Evolutionary conservation across 2,329 filamentous ascomycete genomes (phyloP).

Genomic region (Clonostachys sp.): DNA sequence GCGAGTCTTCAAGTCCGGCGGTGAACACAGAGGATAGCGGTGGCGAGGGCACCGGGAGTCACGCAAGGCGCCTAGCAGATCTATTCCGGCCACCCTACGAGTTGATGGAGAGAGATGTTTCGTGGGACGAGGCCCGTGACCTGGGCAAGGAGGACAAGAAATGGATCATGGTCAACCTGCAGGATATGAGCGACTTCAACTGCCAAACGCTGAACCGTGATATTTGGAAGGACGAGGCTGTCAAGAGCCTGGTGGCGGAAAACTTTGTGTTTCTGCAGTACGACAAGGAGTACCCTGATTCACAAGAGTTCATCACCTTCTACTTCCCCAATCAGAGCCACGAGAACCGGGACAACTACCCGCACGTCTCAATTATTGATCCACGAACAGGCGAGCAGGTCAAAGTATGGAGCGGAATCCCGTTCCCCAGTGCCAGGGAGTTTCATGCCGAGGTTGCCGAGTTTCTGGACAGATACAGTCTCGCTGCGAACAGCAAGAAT

Average conservation of each 20-base stretch:
- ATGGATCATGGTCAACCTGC: slow-evolving; percentile 94
- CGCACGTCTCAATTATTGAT: slow-evolving; percentile 93
- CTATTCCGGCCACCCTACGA: slow-evolving; percentile 92
- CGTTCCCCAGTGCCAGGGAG: slow-evolving; percentile 70
- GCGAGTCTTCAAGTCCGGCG: slow-evolving; percentile 11
- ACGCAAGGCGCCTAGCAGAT: slow-evolving; percentile 78
- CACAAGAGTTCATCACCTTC: slow-evolving; percentile 79
- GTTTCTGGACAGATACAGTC: slow-evolving; percentile 94
- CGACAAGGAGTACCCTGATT: slow-evolving; percentile 75
- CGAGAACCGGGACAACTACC: slow-evolving; percentile 85
- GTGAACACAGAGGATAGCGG: neutral
- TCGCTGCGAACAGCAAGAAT: slow-evolving; percentile 85
- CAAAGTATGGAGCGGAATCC: slow-evolving; percentile 87
- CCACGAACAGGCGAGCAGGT: slow-evolving; percentile 95
- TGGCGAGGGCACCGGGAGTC: slow-evolving; percentile 47
- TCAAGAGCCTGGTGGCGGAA: slow-evolving; percentile 77
- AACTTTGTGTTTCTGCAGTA: slow-evolving; percentile 97
- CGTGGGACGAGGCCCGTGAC: slow-evolving; percentile 82
- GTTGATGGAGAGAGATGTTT: slow-evolving; percentile 65
- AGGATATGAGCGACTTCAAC: slow-evolving; percentile 89
- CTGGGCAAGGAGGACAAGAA: slow-evolving; percentile 85
- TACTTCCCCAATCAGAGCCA: slow-evolving; percentile 71
- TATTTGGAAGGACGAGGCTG: slow-evolving; percentile 83
- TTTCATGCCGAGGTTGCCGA: slow-evolving; percentile 91
- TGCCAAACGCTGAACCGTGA: slow-evolving; percentile 93